phyloP scores from a whole-genome alignment of 176 grass and related monocot genomes.

The Musa schizocarpa region DNA sequence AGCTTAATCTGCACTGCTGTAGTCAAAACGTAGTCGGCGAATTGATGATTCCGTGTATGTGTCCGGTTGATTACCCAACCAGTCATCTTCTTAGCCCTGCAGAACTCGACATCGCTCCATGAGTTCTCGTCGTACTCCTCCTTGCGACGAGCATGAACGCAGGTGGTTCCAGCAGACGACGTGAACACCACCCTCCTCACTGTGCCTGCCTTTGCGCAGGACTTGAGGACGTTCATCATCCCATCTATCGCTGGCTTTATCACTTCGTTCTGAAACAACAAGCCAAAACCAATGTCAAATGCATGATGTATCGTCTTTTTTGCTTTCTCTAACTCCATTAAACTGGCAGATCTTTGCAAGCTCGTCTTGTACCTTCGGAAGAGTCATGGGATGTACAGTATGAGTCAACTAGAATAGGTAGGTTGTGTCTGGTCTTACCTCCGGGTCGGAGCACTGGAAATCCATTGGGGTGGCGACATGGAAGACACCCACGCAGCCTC shows the following conservation, averaged over 20 bases:
- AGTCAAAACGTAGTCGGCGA: not conserved
- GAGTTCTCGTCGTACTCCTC: constrained; percentile 19
- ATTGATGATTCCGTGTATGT: not conserved
- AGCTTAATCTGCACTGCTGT: not conserved
- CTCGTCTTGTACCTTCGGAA: too few species aligned
- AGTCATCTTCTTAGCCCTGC: constrained; percentile 11
- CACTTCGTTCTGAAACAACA: constrained; percentile 23
- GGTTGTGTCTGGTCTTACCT: not conserved
- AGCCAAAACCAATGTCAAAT: not conserved
- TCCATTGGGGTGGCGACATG: constrained; percentile 33
- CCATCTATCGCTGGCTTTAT: constrained; percentile 19
- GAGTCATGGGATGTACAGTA: not conserved
- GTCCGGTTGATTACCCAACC: constrained; percentile 9
- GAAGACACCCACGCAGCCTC: constrained; percentile 22
- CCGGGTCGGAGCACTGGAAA: not conserved
- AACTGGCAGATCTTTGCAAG: too few species aligned
- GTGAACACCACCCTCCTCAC: constrained; percentile 31
- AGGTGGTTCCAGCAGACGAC: constrained; percentile 8
- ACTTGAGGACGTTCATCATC: constrained; percentile 24
- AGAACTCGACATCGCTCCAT: constrained; percentile 32
- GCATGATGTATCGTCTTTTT: not conserved
- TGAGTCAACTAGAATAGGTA: too few species aligned
- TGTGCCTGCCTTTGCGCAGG: constrained; percentile 20
- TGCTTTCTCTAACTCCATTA: too few species aligned
- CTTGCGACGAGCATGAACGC: not conserved